Evolutionary conservation across 2,329 filamentous ascomycete species (phyloP), one percentile per base, ranked within the genome.

Genomic region (Aspergillus texensis): DNA sequence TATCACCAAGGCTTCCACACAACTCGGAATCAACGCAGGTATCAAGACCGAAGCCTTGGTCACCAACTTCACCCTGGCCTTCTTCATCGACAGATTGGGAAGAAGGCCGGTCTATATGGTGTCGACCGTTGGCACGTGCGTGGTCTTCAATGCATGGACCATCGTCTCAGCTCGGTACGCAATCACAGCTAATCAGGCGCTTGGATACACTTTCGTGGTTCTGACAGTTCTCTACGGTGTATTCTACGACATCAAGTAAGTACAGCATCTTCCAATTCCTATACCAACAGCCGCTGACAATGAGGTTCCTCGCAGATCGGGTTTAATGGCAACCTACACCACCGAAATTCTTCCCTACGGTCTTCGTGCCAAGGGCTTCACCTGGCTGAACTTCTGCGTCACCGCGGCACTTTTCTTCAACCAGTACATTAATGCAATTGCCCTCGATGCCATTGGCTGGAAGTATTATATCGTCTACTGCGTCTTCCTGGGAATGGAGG

Each of bases 281-380:
- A 43, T 57, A 57, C 21, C 36, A 26, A 43, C 39, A 43, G 72
- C 32, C 11, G 3, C 32, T 34, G 11, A 34, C 32, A 34, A 14
- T 5, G 32, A 34, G 3, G 1, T 14, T 34, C 3, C 32, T 34
- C 11, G 32, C 32, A 34, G 32, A 34, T 34, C 32, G 12, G 32
- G 32, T 30, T 65, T 77, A 28, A 65, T 75, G 26, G 68, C 71
- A 24, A 67, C 68, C 4, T 77, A 83, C 70, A 76, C 77, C 19
- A 75, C 78, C 65, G 81, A 83, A 66, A 81, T 83, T 65, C 68
- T 81, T 64, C 80, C 80, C 8, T 82, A 78, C 75, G 75, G 75
- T 65, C 76, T 82, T 60, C 79, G 81, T 64, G 78, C 79, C 62
- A 81, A 81, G 72, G 81, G 80, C 54, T 71, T 82, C 46, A 72